Base-by-base conservation (phyloP, 345 rosid species). In the Noccaea caerulescens region DNA sequence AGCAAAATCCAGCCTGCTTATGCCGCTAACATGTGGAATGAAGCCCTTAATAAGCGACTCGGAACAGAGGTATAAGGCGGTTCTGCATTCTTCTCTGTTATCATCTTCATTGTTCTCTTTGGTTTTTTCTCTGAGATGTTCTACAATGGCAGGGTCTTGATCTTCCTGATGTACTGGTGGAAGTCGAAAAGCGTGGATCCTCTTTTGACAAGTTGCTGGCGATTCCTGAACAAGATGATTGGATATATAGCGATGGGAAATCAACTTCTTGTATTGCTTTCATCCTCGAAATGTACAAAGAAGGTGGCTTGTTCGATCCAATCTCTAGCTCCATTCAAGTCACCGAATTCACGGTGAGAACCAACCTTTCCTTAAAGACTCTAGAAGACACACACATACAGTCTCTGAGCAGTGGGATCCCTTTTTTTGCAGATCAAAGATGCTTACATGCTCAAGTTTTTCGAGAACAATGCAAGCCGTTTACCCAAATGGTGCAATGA, bases 221-320 rank as follows among this genome's bases (percentile, higher is more conserved):
- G n/a, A 72, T 95, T 77, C 97, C 99, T n/a, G 99, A 95, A 79
- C 87, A 85, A 72, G 99, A 95, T 77, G 87, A 89, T 68, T 95
- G 99, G 99, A 10, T 84, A 58, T 92, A 95, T 59, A 81, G 82
- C 20, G 99, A 95, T 71, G 99, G 99, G 76, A 90, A 86, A 80
- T 95, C 99, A 3, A 79, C 96, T 51, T 90, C 99, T 8, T 95
- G 99, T 69, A 77, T 95, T 25, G 98, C 98, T 38, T 95, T 92
- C 57, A 71, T 92, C 72, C 98, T 92, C 37, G 97, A 92, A 82
- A 80, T 95, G 85, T 95, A 92, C 80, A 95, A 95, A 84, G 99
- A 80, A 70, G 97, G 91, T 25, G 97, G 99, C n/a, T 80, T 92
- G 14, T 95, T 95, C 63, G 82, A 80, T 78, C 96, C 92, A 47